Base-by-base conservation (phyloP, 1,139 yeast species). In the Saccharomyces hybrid region DNA sequence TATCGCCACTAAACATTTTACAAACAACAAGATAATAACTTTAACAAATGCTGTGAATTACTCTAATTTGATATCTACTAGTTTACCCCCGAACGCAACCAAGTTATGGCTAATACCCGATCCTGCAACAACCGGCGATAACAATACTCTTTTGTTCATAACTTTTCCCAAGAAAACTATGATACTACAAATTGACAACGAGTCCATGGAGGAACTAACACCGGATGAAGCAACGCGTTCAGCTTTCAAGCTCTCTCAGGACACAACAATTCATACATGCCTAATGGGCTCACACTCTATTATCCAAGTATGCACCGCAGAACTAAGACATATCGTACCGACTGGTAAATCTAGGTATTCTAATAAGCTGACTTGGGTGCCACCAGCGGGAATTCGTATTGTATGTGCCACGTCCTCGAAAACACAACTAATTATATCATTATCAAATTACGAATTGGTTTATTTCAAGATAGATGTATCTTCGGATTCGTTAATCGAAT, bases 301-400 rank as follows among this genome's bases (percentile, higher is more conserved):
- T 0, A 79, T 85, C 3, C 99, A 93, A 66, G 77, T 91, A 1
- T 86, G 88, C 65, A 63, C 82, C 0, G 77, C 81, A 58, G 96
- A 95, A n/a, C 74, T 93, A 29, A 76, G 85, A 16, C 91, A 87
- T 61, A 74, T 90, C 2, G 69, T 73, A 4, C 73, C 74, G 31
- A 64, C 66, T 26, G 57, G 61, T 1, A 61, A 66, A 13, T 46
- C 60, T 1, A 50, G 53, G 26, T 61, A 53, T 2, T 61, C 57
- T 34, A 46, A 52, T 29, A 59, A 60, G 28, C 75, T 81, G 6
- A 87, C 87, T 59, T 93, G 99, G 99, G 76, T 72, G 46, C 89
- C 96, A 1, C 96, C 96, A 0, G 84, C 85, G 0, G 96, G 95
- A 5, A 81, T 85, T 14, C 74, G 79, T 31, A 77, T 93, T 46